Conservation (phyloP, 371 early-diverging fungal genomes). For the Mucor sp. region DNA sequence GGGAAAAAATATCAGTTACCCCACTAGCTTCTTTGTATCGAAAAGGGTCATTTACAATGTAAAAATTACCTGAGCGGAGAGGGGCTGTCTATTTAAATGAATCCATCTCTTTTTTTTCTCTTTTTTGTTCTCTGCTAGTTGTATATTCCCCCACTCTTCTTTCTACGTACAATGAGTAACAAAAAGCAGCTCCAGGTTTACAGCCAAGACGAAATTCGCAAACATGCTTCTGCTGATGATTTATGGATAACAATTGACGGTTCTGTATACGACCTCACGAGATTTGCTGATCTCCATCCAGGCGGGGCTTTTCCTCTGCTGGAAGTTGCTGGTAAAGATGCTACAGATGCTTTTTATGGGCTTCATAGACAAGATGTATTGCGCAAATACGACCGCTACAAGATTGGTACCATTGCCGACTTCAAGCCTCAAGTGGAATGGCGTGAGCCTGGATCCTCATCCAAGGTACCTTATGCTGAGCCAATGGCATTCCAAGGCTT, state of each 20-base stretch:
- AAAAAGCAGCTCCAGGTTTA: conserved; percentile 24
- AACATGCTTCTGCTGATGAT: conserved; percentile 76
- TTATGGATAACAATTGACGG: conserved; percentile 87
- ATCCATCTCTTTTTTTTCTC: background rate
- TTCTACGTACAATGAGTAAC: background rate
- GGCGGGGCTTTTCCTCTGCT: conserved; percentile 82
- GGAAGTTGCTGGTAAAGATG: conserved; percentile 76
- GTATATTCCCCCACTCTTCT: background rate
- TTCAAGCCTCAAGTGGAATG: conserved; percentile 34
- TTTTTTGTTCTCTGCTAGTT: background rate
- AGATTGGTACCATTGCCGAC: conserved; percentile 53
- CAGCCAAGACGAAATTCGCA: conserved; percentile 73
- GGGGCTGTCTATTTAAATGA: background rate
- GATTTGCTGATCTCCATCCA: conserved; percentile 81
- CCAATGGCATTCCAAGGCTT: conserved; percentile 47
- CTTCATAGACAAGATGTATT: conserved; percentile 73
- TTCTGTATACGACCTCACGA: conserved; percentile 90
- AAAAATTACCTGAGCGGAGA: too few relatives aligned
- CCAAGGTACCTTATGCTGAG: conserved; percentile 62
- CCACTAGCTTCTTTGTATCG: too few relatives aligned
- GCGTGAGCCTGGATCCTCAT: conserved; percentile 40
- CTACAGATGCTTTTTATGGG: conserved; percentile 66
- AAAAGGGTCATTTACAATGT: too few relatives aligned
- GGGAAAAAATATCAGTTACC: too few relatives aligned
- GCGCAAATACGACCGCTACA: conserved; percentile 49